These are phyloP conservation scores for Phlebiopsis flavidoalba DNA, from an alignment of 768 basidiomycete species.

Conservation along the genomic window DNA sequence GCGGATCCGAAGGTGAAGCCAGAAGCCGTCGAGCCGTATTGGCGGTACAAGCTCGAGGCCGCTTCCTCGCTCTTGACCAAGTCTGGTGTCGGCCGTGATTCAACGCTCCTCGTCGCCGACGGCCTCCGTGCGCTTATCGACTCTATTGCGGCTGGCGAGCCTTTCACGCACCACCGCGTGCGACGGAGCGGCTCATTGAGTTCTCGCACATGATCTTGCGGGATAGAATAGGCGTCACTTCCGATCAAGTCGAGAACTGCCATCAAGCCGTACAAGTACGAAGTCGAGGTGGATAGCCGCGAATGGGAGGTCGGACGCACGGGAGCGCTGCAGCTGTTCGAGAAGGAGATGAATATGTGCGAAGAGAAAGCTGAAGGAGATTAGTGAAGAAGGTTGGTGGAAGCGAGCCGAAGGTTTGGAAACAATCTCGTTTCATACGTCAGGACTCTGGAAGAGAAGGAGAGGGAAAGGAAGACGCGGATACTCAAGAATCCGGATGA, in stretches of 20 bases:
- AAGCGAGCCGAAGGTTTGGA: conserved; percentile 63
- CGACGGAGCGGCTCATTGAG: conserved; percentile 84
- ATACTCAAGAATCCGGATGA: conserved; percentile 37
- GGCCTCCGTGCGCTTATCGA: conserved; percentile 88
- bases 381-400: conserved; percentile 88
- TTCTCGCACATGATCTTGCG: conserved; percentile 92
- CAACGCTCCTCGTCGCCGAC: conserved; percentile 91
- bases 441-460: conserved; percentile 71
- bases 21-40: conserved; percentile 82
- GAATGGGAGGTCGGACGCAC: conserved; percentile 90
- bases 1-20: conserved; percentile 65
- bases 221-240: conserved; percentile 90
- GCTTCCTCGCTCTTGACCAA: conserved; percentile 92
- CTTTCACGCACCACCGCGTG: conserved; percentile 84
- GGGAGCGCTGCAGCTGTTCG: conserved; percentile 71
- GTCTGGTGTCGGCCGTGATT: conserved; percentile 91
- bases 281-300: conserved; percentile 87
- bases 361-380: conserved; percentile 83
- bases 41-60: conserved; percentile 95
- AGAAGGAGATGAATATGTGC: conserved; percentile 80
- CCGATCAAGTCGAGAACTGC: conserved; percentile 99
- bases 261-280: conserved; percentile 99
- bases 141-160: conserved; percentile 82
- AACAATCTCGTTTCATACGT: conserved; percentile 77
- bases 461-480: conserved; percentile 56